These are phyloP conservation scores for Lactifluus rugatus DNA, from an alignment of 768 basidiomycete genomes.

Conservation along the genomic window DNA sequence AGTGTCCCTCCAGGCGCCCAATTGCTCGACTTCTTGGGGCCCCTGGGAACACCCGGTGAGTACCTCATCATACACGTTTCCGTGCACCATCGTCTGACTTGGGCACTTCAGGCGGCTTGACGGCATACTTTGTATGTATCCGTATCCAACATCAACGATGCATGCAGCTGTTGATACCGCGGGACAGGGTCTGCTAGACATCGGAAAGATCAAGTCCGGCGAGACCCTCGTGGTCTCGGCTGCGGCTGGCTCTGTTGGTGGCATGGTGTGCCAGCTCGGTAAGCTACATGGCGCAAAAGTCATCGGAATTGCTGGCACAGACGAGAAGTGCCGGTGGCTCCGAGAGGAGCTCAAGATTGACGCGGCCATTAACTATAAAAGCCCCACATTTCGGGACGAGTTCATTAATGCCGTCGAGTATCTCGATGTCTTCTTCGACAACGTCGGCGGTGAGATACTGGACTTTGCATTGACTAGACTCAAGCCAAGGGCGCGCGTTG, in stretches of 20 bases:
- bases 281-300: constrained; percentile 74
- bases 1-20: constrained; percentile 53
- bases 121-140: constrained; percentile 75
- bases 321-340: constrained; percentile 83
- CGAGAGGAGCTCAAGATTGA: constrained; percentile 75
- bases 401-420: constrained; percentile 63
- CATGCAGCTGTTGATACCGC: not conserved
- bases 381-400: constrained; percentile 54
- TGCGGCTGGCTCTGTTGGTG: constrained; percentile 87
- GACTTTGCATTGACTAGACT: constrained; percentile 67
- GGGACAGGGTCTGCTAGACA: constrained; percentile 66
- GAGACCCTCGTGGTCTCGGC: constrained; percentile 87
- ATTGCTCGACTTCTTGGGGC: constrained; percentile 68
- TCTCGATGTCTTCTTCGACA: constrained; percentile 80
- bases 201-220: constrained; percentile 72
- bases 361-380: constrained; percentile 82
- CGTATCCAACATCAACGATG: constrained; percentile 18
- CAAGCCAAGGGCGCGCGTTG: constrained; percentile 67
- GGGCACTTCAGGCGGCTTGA: constrained; percentile 44
- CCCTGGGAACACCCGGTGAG: constrained; percentile 67
- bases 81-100: not conserved
- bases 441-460: constrained; percentile 74
- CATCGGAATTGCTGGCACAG: constrained; percentile 77
- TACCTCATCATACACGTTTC: not conserved
- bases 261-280: constrained; percentile 76